These are phyloP conservation scores for Mycosarcoma maydis DNA, from an alignment of 1,284 basidiomycete genomes.

Conservation along the genomic window DNA sequence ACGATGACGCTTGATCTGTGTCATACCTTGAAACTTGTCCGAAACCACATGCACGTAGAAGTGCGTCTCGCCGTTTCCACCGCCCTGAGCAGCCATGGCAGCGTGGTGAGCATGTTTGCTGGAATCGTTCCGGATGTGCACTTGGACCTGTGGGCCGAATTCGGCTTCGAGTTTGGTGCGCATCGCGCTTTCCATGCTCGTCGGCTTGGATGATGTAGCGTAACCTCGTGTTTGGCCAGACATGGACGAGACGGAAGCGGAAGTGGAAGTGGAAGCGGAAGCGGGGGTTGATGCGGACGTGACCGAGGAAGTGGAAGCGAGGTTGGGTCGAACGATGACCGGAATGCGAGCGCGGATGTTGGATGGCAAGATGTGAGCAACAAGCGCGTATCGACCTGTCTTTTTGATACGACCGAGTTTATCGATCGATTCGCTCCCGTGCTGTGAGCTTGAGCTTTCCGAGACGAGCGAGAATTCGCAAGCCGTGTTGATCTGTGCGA, in stretches of 20 bases:
- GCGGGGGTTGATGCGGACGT: too few species aligned
- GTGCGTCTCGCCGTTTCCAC: slow-evolving; percentile 65
- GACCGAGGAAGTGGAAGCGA: too few species aligned
- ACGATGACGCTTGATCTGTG: slow-evolving; percentile 62
- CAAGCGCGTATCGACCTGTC: slow-evolving; percentile 30
- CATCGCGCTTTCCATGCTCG: slow-evolving; percentile 52
- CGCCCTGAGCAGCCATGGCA: slow-evolving; percentile 65
- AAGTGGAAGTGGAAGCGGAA: slow-evolving; percentile 4
- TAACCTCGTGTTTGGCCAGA: slow-evolving; percentile 27
- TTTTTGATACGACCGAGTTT: slow-evolving; percentile 41
- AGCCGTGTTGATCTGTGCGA: slow-evolving; percentile 33
- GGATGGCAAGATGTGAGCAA: slow-evolving; percentile 23
- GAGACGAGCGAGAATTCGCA: slow-evolving; percentile 33
- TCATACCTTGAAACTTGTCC: slow-evolving; percentile 59
- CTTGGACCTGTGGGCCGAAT: slow-evolving; percentile 41
- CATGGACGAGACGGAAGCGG: slow-evolving; percentile 2
- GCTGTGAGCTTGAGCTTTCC: not conserved
- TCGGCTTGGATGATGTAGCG: slow-evolving; percentile 20
- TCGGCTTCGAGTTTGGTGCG: slow-evolving; percentile 44
- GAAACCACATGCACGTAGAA: slow-evolving; percentile 65
- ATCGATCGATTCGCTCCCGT: slow-evolving; percentile 18
- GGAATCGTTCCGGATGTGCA: slow-evolving; percentile 59
- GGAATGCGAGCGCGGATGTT: slow-evolving; percentile 38
- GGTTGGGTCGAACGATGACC: slow-evolving; percentile 22
- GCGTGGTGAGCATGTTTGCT: slow-evolving; percentile 65